Base-by-base conservation (phyloP, 1,284 basidiomycete genomes). In the Sanghuangporus weigelae region DNA sequence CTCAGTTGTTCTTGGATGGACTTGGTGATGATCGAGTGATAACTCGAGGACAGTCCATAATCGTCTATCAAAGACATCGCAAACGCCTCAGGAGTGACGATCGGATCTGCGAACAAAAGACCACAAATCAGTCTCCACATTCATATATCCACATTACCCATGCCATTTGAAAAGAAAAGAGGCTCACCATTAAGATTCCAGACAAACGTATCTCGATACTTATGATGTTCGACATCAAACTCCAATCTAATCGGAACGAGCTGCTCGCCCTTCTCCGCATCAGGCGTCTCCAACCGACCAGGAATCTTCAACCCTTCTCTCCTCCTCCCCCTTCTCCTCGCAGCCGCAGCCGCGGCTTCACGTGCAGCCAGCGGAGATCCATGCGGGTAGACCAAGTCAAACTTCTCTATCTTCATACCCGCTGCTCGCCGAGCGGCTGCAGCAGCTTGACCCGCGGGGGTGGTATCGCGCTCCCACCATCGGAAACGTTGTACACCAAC, bases 171-270 rank as follows among this genome's bases (percentile, higher is more conserved):
- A 63, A 55, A n/a, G 46, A 39, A 36, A 57, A 58, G 16, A 35
- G 48, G 26, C 84, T 59, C 65, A 95, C 94, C 94, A 69, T 92
- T 89, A 59, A 96, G 78, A 72, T 99, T 98, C 96, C 96, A 99
- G 40, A 96, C 86, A 75, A 99, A 98, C 0, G 96, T 96, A 73
- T 99, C 96, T 44, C 95, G 86, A 80, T 98, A 87, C 75, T 91
- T 93, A 73, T 92, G 90, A 72, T 93, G 91, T 64, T 92, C 90
- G 61, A 96, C 89, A 69, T 99, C 97, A 70, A 98, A 88, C 75
- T 99, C 97, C 58, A 99, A 79, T 21, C 96, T 86, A 59, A 99
- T 92, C 2, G 96, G 96, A 6, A 99, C 91, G 42, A 98, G 85
- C 69, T 86, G 81, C 72, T 96, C 95, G 7, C 85, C 81, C 39